A percentile compares a stretch with the other conserved stretches of the same genome.
Evolutionary conservation across 2,329 filamentous ascomycete species (phyloP).

Genomic region (Dothidotthia symphoricarpi): DNA sequence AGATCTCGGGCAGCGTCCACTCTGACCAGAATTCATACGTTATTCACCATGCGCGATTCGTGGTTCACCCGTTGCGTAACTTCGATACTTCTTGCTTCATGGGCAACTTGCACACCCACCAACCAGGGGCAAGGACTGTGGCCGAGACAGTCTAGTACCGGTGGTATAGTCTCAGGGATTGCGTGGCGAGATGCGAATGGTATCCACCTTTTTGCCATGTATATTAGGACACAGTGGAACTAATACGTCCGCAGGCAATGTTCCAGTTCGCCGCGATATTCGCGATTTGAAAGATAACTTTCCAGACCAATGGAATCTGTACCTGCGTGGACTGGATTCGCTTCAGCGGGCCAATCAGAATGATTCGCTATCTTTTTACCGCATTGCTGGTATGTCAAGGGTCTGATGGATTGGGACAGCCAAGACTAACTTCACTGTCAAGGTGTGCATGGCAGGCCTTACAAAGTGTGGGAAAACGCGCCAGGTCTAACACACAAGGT

Average conservation of each 20-base stretch:
- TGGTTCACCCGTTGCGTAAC: slow-evolving; percentile 2
- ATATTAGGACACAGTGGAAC: neutral
- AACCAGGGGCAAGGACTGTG: neutral
- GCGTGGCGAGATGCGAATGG: slow-evolving; percentile 21
- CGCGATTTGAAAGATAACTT: slow-evolving; percentile 59
- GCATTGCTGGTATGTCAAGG: slow-evolving; percentile 64
- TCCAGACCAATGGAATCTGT: slow-evolving; percentile 70
- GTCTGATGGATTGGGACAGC: accelerated
- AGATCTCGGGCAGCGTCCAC: neutral
- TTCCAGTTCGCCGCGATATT: slow-evolving; percentile 61
- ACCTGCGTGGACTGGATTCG: slow-evolving; percentile 68
- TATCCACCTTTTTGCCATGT: neutral
- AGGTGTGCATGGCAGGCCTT: slow-evolving; percentile 40
- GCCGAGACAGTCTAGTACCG: slow-evolving; percentile 4
- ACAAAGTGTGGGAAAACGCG: slow-evolving; percentile 38
- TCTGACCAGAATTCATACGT: neutral
- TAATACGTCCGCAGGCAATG: slow-evolving; percentile 24
- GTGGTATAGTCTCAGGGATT: slow-evolving; percentile 19
- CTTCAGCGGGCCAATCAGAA: slow-evolving; percentile 66
- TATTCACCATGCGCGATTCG: slow-evolving; percentile 9
- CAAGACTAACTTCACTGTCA: neutral
- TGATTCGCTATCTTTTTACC: slow-evolving; percentile 69
- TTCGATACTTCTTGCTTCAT: slow-evolving; percentile 4
- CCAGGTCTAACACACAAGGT: slow-evolving; percentile 35
- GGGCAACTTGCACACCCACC: slow-evolving; percentile 9